A percentile compares a stretch with the other conserved stretches of the same genome.
phyloP scores from a whole-genome alignment of 345 rosid species.

The Firmiana major region DNA sequence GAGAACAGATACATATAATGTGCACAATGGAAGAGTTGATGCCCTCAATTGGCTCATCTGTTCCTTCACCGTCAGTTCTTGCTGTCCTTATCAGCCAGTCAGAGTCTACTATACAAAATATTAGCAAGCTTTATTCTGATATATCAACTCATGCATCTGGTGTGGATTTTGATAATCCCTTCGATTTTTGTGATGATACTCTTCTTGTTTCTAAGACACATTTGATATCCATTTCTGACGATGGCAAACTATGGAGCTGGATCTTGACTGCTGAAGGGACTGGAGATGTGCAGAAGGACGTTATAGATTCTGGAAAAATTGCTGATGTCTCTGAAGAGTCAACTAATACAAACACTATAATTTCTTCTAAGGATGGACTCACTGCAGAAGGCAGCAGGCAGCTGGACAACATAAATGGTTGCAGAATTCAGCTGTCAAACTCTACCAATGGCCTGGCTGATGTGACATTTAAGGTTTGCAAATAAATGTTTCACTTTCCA shows the following conservation, averaged over 20 bases:
- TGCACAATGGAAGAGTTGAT: conserved; percentile 81
- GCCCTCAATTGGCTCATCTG: conserved; percentile 80
- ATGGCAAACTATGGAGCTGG: conserved; percentile 96
- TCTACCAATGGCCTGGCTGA: conserved; percentile 32
- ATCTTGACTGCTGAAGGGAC: conserved; percentile 73
- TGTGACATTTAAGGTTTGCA: conserved; percentile 65
- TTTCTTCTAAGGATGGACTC: conserved; percentile 35
- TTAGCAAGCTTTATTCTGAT: conserved; percentile 63
- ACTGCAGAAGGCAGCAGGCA: conserved; percentile 32
- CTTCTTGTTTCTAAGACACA: conserved; percentile 63
- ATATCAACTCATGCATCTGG: conserved; percentile 35
- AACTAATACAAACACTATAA: conserved; percentile 17
- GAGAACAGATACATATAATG: conserved; percentile 85
- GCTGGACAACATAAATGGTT: conserved; percentile 29
- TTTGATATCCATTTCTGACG: conserved; percentile 83
- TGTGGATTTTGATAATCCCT: conserved; percentile 73
- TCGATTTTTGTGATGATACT: conserved; percentile 76
- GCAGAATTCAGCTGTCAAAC: conserved; percentile 33
- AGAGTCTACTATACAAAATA: conserved; percentile 74
- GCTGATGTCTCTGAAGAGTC: conserved; percentile 29
- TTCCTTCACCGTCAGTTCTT: conserved; percentile 78
- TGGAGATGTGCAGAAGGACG: conserved; percentile 39
- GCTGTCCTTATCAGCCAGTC: conserved; percentile 60
- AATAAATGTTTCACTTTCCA: background rate
- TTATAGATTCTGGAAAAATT: conserved; percentile 23